Evolutionary conservation across 495 filamentous ascomycete genomes (phyloP).

Genomic region (Amorphotheca resinae): DNA sequence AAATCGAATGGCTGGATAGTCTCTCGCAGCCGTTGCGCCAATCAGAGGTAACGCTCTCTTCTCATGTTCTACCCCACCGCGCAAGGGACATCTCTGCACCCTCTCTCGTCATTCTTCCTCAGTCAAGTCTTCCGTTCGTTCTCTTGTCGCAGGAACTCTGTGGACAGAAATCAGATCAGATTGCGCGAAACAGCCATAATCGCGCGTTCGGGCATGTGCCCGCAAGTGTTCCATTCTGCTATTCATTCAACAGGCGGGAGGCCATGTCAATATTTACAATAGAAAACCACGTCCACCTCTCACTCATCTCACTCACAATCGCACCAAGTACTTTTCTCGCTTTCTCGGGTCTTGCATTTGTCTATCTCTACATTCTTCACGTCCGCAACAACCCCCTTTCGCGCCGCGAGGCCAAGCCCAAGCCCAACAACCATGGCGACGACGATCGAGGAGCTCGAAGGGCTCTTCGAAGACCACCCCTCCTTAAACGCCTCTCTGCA

Average conservation of each 20-base stretch:
- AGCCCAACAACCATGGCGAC: constrained; percentile 7
- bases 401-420: background rate
- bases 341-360: constrained; percentile 36
- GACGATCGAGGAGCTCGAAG: constrained; percentile 20
- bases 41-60: too few species aligned
- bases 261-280: constrained; percentile 30
- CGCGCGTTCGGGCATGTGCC: too few species aligned
- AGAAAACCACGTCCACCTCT: constrained; percentile 38
- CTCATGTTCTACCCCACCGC: too few species aligned
- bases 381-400: constrained; percentile 17
- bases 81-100: too few species aligned
- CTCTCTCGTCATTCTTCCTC: too few species aligned
- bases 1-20: too few species aligned
- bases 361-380: constrained; percentile 37
- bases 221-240: background rate
- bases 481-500: constrained; percentile 61
- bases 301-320: constrained; percentile 38
- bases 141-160: too few species aligned
- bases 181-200: too few species aligned
- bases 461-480: constrained; percentile 49
- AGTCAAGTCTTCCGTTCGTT: too few species aligned
- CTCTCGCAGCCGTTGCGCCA: too few species aligned
- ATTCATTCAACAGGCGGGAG: background rate
- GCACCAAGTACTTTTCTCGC: constrained; percentile 42
- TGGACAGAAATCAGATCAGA: too few species aligned